These are phyloP conservation scores for Ilex paraguariensis DNA, from an alignment of 305 asterid species.

Conservation along the genomic window DNA sequence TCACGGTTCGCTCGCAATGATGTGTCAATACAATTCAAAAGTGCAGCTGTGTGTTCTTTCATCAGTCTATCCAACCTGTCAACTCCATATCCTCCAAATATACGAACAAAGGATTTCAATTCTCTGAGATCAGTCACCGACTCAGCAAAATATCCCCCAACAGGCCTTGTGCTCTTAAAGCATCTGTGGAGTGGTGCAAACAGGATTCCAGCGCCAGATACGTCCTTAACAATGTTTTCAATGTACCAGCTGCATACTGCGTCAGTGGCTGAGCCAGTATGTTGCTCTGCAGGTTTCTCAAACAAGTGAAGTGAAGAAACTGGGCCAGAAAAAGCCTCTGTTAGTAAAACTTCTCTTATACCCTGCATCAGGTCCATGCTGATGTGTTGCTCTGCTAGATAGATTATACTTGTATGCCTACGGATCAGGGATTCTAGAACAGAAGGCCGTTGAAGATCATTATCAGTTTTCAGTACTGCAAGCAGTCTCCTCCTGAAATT, in stretches of 20 bases:
- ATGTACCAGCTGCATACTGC: slow-evolving; percentile 94
- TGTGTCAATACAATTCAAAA: slow-evolving; percentile 89
- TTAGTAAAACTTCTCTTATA: slow-evolving; percentile 83
- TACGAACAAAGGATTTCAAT: slow-evolving; percentile 74
- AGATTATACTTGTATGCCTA: slow-evolving; percentile 83
- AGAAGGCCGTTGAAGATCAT: slow-evolving; percentile 95
- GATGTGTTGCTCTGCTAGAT: slow-evolving; percentile 95
- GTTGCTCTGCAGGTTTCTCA: slow-evolving; percentile 82
- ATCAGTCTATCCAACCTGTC: slow-evolving; percentile 87
- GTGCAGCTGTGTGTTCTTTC: slow-evolving; percentile 98
- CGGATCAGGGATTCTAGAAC: slow-evolving; percentile 79
- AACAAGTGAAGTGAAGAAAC: slow-evolving; percentile 93
- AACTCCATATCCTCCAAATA: slow-evolving; percentile 95
- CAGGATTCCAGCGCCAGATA: slow-evolving; percentile 78
- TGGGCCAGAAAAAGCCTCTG: slow-evolving; percentile 93
- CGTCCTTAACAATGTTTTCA: slow-evolving; percentile 92
- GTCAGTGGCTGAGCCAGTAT: slow-evolving; percentile 85
- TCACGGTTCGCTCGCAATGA: slow-evolving; percentile 92
- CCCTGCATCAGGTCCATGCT: slow-evolving; percentile 99
- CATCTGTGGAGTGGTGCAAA: slow-evolving; percentile 90
- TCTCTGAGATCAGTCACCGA: slow-evolving; percentile 81
- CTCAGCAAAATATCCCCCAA: slow-evolving; percentile 93
- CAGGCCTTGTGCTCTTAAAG: slow-evolving; percentile 92
- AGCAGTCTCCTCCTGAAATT: slow-evolving; percentile 92
- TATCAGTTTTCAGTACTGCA: slow-evolving; percentile 82